phyloP scores from a whole-genome alignment of 495 filamentous ascomycete species.

The Penicillium daleae region DNA sequence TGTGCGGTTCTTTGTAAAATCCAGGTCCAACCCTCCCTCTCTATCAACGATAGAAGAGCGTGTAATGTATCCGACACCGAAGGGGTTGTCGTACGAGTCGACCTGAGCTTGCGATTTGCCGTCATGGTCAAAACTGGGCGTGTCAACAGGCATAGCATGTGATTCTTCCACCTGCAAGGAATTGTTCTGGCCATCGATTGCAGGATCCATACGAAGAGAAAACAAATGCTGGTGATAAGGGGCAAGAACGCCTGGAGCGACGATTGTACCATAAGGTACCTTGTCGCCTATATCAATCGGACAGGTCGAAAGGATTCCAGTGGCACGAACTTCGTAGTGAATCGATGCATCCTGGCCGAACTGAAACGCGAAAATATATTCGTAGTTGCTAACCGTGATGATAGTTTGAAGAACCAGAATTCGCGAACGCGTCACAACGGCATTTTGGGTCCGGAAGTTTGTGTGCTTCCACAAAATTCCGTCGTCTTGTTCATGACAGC shows the following conservation, averaged over 20 bases:
- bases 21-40: slow-evolving; percentile 66
- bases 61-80: slow-evolving; percentile 73
- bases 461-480: slow-evolving; percentile 73
- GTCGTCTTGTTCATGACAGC: slow-evolving; percentile 68
- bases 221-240: slow-evolving; percentile 89
- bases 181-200: slow-evolving; percentile 73
- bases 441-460: slow-evolving; percentile 64
- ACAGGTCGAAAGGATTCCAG: slow-evolving; percentile 80
- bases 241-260: slow-evolving; percentile 81
- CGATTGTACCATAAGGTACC: slow-evolving; percentile 75
- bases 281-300: slow-evolving; percentile 63
- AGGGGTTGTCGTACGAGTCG: slow-evolving; percentile 76
- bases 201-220: slow-evolving; percentile 81
- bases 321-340: slow-evolving; percentile 80
- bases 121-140: too few relatives aligned
- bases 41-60: slow-evolving; percentile 54
- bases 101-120: too few relatives aligned
- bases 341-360: slow-evolving; percentile 83
- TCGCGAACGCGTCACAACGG: slow-evolving; percentile 58
- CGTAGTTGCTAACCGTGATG: slow-evolving; percentile 81
- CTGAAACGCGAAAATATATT: slow-evolving; percentile 83
- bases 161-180: slow-evolving; percentile 70
- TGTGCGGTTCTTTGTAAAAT: slow-evolving; percentile 61
- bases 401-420: slow-evolving; percentile 71
- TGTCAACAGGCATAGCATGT: slow-evolving; percentile 64